Conservation (phyloP, 805 yeast genomes). For the Teunomyces lycoperdinae region DNA sequence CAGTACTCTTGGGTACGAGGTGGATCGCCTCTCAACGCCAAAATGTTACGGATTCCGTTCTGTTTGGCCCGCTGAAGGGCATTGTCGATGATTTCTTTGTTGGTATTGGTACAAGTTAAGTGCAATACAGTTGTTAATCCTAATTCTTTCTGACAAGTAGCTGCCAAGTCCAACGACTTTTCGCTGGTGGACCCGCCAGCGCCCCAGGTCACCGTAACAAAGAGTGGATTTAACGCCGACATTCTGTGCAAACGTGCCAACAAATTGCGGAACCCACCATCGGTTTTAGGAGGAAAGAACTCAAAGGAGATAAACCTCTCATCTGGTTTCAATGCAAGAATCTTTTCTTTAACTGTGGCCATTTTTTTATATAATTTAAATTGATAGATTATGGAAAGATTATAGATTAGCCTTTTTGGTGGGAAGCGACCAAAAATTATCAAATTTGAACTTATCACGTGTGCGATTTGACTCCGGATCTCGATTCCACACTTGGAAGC, state of each 20-base stretch:
- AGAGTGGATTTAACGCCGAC: slow-evolving; percentile 83
- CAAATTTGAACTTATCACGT: slow-evolving; percentile 2
- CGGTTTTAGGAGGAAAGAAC: slow-evolving; percentile 97
- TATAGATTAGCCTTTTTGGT: background rate
- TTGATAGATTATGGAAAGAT: background rate
- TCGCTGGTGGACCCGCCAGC: slow-evolving; percentile 95
- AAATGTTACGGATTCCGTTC: slow-evolving; percentile 80
- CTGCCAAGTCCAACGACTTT: slow-evolving; percentile 81
- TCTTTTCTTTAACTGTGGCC: slow-evolving; percentile 48
- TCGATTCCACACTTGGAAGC: no score
- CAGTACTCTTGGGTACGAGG: slow-evolving; percentile 74
- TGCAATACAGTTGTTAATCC: slow-evolving; percentile 91
- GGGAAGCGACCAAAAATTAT: background rate
- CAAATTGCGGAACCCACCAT: slow-evolving; percentile 78
- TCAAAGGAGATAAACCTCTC: slow-evolving; percentile 80
- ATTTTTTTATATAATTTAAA: background rate
- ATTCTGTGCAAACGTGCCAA: slow-evolving; percentile 84
- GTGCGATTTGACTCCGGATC: background rate
- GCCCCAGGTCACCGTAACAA: slow-evolving; percentile 96
- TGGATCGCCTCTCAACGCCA: slow-evolving; percentile 95
- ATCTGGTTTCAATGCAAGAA: slow-evolving; percentile 45
- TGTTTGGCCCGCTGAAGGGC: slow-evolving; percentile 70
- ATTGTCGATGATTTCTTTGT: slow-evolving; percentile 67
- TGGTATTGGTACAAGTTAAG: slow-evolving; percentile 93
- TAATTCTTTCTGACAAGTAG: slow-evolving; percentile 68